phyloP scores from a whole-genome alignment of 768 basidiomycete species.

The Mycena venus region DNA sequence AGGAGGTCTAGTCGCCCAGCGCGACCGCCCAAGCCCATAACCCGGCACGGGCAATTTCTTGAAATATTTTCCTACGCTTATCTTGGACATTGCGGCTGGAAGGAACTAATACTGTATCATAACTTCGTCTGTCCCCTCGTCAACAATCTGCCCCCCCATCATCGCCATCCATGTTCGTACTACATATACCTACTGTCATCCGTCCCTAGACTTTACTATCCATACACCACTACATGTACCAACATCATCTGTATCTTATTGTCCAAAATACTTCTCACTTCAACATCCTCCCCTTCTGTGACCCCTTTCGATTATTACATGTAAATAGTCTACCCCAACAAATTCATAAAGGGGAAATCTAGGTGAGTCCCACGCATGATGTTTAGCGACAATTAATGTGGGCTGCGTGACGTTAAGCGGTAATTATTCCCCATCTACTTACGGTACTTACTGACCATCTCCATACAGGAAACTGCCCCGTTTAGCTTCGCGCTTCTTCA shows the following conservation, averaged over 20 bases:
- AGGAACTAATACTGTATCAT: conserved; percentile 19
- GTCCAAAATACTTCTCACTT: not conserved
- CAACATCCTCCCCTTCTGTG: no score
- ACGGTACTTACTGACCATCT: no score
- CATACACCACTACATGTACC: not conserved
- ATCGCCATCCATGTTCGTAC: not conserved
- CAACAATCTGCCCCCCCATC: not conserved
- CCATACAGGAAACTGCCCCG: conserved; percentile 19
- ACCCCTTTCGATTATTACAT: no score
- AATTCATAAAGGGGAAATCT: no score
- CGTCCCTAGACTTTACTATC: not conserved
- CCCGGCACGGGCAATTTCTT: not conserved
- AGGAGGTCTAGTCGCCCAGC: conserved; percentile 12
- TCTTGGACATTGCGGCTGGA: not conserved
- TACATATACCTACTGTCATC: not conserved
- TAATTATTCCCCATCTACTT: no score
- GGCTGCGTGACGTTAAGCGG: no score
- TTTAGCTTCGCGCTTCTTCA: not conserved
- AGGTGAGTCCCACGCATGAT: not conserved
- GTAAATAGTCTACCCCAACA: no score
- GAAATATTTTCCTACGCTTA: not conserved
- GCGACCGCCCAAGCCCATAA: conserved; percentile 1
- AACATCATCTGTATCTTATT: not conserved
- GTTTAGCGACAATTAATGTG: no score
- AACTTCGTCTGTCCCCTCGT: not conserved